Conservation (phyloP, 495 filamentous ascomycete species). For the Daldinia caldariorum region DNA sequence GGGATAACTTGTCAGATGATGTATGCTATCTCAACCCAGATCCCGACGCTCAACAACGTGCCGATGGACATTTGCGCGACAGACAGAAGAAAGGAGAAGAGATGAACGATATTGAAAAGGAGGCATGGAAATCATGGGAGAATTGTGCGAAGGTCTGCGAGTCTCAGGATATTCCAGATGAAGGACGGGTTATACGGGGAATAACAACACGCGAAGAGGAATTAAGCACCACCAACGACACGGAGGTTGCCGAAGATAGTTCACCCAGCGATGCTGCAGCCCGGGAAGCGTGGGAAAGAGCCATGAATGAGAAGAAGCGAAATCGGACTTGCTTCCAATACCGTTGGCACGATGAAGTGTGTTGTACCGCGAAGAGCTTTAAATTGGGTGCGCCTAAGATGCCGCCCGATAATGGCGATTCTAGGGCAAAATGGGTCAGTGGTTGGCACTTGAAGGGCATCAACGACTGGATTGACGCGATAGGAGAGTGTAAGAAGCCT, state of each 20-base stretch:
- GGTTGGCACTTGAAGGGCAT: constrained; percentile 51
- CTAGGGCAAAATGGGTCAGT: constrained; percentile 45
- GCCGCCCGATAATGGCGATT: constrained; percentile 28
- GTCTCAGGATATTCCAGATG: constrained; percentile 46
- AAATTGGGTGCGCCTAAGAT: constrained; percentile 48
- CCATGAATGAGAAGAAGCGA: constrained; percentile 43
- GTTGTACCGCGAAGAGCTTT: constrained; percentile 50
- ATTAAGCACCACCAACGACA: constrained; percentile 42
- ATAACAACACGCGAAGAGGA: constrained; percentile 25
- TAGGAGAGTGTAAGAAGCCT: constrained; percentile 47
- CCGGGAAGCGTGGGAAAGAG: constrained; percentile 40
- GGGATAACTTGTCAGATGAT: constrained; percentile 58
- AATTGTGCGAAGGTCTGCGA: constrained; percentile 55
- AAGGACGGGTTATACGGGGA: constrained; percentile 30
- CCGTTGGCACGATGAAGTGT: constrained; percentile 49
- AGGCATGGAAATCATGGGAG: constrained; percentile 51
- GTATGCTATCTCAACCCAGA: constrained; percentile 51
- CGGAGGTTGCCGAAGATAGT: constrained; percentile 67
- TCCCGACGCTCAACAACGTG: constrained; percentile 38
- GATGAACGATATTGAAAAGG: constrained; percentile 51
- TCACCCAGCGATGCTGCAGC: constrained; percentile 69
- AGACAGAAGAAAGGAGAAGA: constrained; percentile 49
- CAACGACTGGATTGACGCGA: constrained; percentile 50
- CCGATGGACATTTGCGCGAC: constrained; percentile 29
- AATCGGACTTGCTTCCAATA: constrained; percentile 50